These are phyloP conservation scores for Shiraia bambusicola DNA, from an alignment of 2,329 filamentous ascomycete genomes.

Conservation along the genomic window DNA sequence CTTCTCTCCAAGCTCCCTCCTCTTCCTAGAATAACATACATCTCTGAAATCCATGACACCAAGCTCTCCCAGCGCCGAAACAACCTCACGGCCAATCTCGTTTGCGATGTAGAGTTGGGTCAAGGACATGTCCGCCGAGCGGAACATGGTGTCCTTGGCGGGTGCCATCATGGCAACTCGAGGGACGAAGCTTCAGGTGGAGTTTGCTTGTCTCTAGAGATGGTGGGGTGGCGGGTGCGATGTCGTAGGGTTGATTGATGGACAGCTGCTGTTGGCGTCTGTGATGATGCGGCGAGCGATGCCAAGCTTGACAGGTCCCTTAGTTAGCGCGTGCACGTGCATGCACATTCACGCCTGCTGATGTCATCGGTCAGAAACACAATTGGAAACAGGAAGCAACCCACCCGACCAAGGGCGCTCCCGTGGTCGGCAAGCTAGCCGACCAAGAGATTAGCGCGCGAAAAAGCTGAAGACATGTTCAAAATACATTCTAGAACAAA, in stretches of 20 bases:
- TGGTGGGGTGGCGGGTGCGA: slow-evolving; percentile 21
- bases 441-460: too few species aligned
- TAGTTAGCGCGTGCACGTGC: too few species aligned
- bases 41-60: slow-evolving; percentile 96
- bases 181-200: slow-evolving; percentile 25
- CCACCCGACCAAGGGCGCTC: too few species aligned
- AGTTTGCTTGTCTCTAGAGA: slow-evolving; percentile 28
- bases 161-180: slow-evolving; percentile 57
- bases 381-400: too few species aligned
- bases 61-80: slow-evolving; percentile 93
- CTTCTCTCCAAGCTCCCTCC: slow-evolving; percentile 7
- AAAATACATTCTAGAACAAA: too few species aligned
- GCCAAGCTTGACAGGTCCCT: too few species aligned
- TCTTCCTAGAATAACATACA: slow-evolving; percentile 59
- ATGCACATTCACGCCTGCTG: too few species aligned
- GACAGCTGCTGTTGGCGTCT: slow-evolving; percentile 26
- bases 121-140: slow-evolving; percentile 99
- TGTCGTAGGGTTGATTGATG: slow-evolving; percentile 30
- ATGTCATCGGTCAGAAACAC: too few species aligned
- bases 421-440: too few species aligned
- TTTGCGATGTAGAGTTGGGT: slow-evolving; percentile 99
- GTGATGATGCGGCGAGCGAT: slow-evolving; percentile 22
- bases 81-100: slow-evolving; percentile 96
- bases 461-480: too few species aligned
- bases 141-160: slow-evolving; percentile 89